Evolutionary conservation across 2,329 filamentous ascomycete species (phyloP), one percentile per base, ranked within the genome.

Genomic region (Cladosporium sp.): DNA sequence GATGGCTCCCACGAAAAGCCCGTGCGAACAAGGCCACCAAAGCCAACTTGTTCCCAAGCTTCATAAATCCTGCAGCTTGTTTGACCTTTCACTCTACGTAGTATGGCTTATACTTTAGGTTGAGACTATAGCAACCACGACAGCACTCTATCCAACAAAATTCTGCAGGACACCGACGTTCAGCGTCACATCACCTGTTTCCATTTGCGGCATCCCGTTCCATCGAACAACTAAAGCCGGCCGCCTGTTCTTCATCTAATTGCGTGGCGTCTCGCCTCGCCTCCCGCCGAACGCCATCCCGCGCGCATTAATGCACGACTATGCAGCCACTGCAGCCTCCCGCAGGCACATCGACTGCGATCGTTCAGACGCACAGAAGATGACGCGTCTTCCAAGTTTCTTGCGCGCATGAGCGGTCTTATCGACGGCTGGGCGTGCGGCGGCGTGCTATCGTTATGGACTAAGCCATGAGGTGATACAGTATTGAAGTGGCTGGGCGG

Each of bases 361-460:
- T 62, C 59, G 48, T 23, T 26, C 51, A 62, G n/a, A 23, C 25
- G 58, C 58, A 53, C n/a, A 34, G 21, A 7, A n/a, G 46, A 53
- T 62, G 59, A 62, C 59, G 59, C 59, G 59, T 32, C 30, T 48
- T 28, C 51, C 51, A 54, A 54, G 51, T 30, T 32, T 30, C 56
- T 36, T 21, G 30, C 14, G 36, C 16, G 39, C 21, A 26, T 46
- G 56, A 58, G 36, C 34, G 8, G 56, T 58, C 56, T 58, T 58
- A 46, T 58, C 23, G 13, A 11, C 56, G 28, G 13, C 56, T 58
- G 25, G 56, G 56, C 56, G 51, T 46, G n/a, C 39, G 39, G 39
- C 39, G 39, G 39, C 39, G 39, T 46, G 39, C 39, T 46, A 46
- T 46, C 39, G n/a, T 11, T 46, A 46, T 43, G 36, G 36, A n/a